Conservation (phyloP, 2,329 filamentous ascomycete species). For the Sclerotinia trifoliorum region DNA sequence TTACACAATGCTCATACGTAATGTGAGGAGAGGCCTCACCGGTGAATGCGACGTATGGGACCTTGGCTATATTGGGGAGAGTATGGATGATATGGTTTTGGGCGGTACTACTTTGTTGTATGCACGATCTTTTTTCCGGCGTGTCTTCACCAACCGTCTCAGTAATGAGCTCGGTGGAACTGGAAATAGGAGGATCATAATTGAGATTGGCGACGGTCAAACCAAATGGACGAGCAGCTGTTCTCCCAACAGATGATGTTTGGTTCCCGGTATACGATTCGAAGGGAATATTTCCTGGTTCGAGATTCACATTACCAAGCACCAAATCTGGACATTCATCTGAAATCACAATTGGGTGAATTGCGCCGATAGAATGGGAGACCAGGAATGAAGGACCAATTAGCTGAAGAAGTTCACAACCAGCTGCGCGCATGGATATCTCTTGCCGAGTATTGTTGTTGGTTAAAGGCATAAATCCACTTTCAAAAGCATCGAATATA, state of each 20-base stretch:
- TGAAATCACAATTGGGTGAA: conserved; percentile 31
- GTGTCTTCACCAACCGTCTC: conserved; percentile 31
- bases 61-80: conserved; percentile 34
- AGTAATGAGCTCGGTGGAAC: conserved; percentile 28
- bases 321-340: conserved; percentile 38
- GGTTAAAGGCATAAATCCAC: conserved; percentile 37
- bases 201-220: conserved; percentile 31
- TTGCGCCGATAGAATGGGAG: conserved; percentile 39
- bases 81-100: conserved; percentile 17
- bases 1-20: conserved; percentile 40
- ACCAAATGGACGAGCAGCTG: conserved; percentile 29
- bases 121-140: conserved; percentile 31
- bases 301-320: conserved; percentile 36
- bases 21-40: conserved; percentile 39
- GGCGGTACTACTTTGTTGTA: conserved; percentile 16
- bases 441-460: conserved; percentile 37
- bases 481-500: conserved; percentile 38
- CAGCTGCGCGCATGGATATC: conserved; percentile 36
- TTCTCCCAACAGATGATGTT: conserved; percentile 27
- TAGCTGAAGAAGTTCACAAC: conserved; percentile 38
- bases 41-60: conserved; percentile 39
- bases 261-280: conserved; percentile 26
- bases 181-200: conserved; percentile 30
- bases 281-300: conserved; percentile 38
- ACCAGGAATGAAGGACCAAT: conserved; percentile 39